Base-by-base conservation (phyloP, 805 yeast species). In the Peterozyma toletana region DNA sequence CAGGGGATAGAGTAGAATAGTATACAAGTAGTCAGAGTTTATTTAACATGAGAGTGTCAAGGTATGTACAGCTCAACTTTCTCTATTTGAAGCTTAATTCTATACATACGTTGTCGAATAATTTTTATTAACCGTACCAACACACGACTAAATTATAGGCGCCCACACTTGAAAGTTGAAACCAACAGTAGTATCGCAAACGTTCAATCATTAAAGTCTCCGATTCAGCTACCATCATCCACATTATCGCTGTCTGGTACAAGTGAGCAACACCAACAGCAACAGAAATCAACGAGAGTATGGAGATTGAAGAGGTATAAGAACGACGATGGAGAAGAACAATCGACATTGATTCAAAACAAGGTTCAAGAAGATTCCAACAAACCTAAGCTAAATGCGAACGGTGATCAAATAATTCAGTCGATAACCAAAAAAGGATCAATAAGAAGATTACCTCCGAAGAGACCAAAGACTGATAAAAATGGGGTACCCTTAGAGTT, bases 401-500 rank as follows among this genome's bases (percentile, higher is more conserved):
- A 50, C 15, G 50, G 50, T 31, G 51, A 53, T 3, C 56, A 55
- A 38, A 56, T 54, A 43, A 50, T 57, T 34, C 62, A 63, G 1
- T 53, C 58, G 37, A 42, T 55, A 31, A 33, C 36, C 13, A 33
- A 33, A 15, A 40, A 45, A 10, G 39, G 39, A 16, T 39, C 43
- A 6, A 35, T 15, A 29, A 55, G 44, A 52, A 57, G 21, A 53
- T 50, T 33, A 44, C 57, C 43, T 14, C 49, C 48, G 18, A 43
- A 45, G 34, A 58, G 62, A 42, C 66, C 67, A 2, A 60, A 57
- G 46, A 52, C 55, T 9, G 56, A 49, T 38, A 58, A 60, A 47
- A 56, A 58, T 35, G 66, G 66, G 0, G 52, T 49, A 14, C 64
- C 65, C 3, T 37, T 53, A 29, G 62, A 60, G 44, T 63, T 62